Base-by-base conservation (phyloP, 176 grass and related monocot genomes). In the Hsuehochloa calcarea region DNA sequence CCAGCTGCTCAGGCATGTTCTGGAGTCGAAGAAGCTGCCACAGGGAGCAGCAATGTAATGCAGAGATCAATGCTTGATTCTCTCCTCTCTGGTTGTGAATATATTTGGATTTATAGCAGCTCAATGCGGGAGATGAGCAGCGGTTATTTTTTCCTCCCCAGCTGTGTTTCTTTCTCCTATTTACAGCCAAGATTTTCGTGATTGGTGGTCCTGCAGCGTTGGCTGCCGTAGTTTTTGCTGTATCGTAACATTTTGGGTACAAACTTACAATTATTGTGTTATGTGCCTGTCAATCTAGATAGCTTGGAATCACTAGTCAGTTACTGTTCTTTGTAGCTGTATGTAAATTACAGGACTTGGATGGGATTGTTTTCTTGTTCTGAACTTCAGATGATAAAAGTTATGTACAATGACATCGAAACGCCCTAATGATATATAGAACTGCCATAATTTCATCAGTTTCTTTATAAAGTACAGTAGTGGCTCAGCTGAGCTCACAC, bases 1-100 rank as follows among this genome's bases (percentile, higher is more conserved):
- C 76, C 26, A 95, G 91, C 45, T 96, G 96, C 90, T 97, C 95
- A 8, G 80, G 92, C 65, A 92, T 93, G 85, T 97, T 95, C 81
- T 99, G 96, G 90, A 90, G 88, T 56, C 82, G 96, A 80, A 88
- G 96, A 89, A 99, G 91, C 79, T 99, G 96, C 71, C 93, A 99
- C 39, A 90, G 96, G 72, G 93, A 99, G 90, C 88, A 99, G 54
- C 96, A 96, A 61, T 99, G 96, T 74, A 94, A 94, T 84, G 91
- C 93, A 13, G 96, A 99, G 40, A 99, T 99, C 80, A 93, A 91
- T 27, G 84, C 85, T 14, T 99, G 92, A 91, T 84, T 87, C 37
- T 84, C 27, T 87, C 9, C 26, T 69, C 37, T 61, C 69, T 84
- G 75, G 80, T 84, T 84, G 81, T 84, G 85, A 63, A 91, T 91